phyloP scores from a whole-genome alignment of 306 rosid genomes.

The Vigna hirtella region DNA sequence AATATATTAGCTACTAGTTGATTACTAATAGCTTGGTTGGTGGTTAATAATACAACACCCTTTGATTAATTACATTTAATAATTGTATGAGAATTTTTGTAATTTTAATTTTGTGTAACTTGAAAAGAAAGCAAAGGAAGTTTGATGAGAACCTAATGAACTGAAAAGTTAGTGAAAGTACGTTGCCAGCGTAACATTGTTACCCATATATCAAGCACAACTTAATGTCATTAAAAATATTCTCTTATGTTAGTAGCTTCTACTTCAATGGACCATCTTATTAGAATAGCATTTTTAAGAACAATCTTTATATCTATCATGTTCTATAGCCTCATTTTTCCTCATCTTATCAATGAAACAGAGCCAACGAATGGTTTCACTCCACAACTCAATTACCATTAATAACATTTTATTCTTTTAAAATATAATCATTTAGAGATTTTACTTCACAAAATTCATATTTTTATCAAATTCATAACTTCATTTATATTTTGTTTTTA shows the following conservation, averaged over 20 bases:
- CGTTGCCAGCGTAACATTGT: neutral
- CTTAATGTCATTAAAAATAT: conserved; percentile 14
- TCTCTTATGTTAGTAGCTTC: neutral
- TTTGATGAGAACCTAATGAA: neutral
- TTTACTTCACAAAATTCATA: no score
- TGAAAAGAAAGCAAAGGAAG: neutral
- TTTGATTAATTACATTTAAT: neutral
- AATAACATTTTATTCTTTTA: no score
- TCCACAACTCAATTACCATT: neutral
- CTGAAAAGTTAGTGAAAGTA: neutral
- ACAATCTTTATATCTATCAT: neutral
- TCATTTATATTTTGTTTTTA: no score
- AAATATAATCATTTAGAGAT: no score
- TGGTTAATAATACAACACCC: neutral
- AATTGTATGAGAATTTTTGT: neutral
- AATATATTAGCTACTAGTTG: neutral
- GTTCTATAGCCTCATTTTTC: neutral
- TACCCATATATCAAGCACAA: neutral
- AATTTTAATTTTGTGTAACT: neutral
- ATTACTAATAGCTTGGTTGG: neutral
- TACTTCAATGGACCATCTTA: neutral
- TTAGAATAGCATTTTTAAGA: neutral
- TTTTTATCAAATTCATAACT: no score
- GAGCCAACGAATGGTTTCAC: neutral
- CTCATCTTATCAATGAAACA: neutral